Conservation (phyloP, 1,284 basidiomycete genomes). For the Puccinia hordei region DNA sequence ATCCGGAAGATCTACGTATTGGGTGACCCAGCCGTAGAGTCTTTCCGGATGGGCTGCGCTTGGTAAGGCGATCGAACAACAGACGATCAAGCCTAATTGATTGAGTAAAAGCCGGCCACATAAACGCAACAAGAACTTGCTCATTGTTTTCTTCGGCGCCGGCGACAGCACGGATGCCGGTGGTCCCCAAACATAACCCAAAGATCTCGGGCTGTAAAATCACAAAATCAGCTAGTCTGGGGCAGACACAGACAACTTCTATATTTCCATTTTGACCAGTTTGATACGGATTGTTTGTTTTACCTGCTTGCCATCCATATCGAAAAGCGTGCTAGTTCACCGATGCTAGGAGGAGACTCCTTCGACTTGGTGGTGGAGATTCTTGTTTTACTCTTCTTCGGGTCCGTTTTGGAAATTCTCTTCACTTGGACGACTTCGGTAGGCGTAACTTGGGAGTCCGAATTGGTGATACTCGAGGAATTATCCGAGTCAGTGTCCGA, state of each 20-base stretch:
- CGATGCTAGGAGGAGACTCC: conserved; percentile 6
- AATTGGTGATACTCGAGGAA: conserved; percentile 30
- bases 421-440: neutral
- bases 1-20: conserved; percentile 31
- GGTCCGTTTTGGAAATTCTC: neutral
- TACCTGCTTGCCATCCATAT: conserved; percentile 26
- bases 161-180: conserved; percentile 15
- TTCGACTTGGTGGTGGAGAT: neutral
- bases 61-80: conserved; percentile 16
- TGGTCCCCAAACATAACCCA: conserved; percentile 40
- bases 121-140: conserved; percentile 14
- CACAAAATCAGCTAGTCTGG: neutral
- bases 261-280: neutral
- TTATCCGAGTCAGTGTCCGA: conserved; percentile 36
- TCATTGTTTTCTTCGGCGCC: conserved; percentile 26
- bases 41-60: conserved; percentile 25
- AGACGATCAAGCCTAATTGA: neutral
- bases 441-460: conserved; percentile 17
- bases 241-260: neutral
- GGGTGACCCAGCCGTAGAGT: neutral
- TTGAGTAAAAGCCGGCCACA: neutral
- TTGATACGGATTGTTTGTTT: neutral
- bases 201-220: conserved; percentile 24
- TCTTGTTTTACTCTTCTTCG: neutral
- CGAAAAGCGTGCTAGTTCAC: conserved; percentile 29